Conservation (phyloP, 768 basidiomycete genomes). For the Boletus rex-veris region DNA sequence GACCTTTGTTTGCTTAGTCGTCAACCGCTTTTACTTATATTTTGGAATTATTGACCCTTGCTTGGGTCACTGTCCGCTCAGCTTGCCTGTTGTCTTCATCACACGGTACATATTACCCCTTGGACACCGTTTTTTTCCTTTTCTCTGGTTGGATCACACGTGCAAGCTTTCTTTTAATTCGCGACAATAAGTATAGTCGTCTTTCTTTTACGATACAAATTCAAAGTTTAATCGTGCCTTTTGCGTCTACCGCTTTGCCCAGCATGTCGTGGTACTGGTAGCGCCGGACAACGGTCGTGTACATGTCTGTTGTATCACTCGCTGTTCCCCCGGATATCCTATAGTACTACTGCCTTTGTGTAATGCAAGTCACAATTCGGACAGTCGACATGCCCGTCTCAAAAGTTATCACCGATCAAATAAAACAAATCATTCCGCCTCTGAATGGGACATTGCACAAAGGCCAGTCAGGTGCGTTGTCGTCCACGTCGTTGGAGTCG, state of each 20-base stretch:
- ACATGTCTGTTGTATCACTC: conserved; percentile 28
- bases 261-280: conserved; percentile 4
- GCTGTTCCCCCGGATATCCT: conserved; percentile 16
- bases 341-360: conserved; percentile 1
- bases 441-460: conserved; percentile 88
- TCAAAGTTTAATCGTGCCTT: conserved; percentile 24
- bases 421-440: conserved; percentile 85
- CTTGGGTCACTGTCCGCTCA: conserved; percentile 11
- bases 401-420: conserved; percentile 59
- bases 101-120: conserved; percentile 27
- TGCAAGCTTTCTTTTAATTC: conserved; percentile 6
- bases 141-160: conserved; percentile 12
- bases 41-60: conserved; percentile 30
- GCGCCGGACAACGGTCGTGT: conserved; percentile 16
- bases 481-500: background rate
- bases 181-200: background rate
- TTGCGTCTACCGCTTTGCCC: conserved; percentile 8
- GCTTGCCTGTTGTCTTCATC: conserved; percentile 1
- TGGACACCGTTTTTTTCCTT: conserved; percentile 15
- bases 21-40: conserved; percentile 25
- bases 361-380: background rate
- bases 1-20: background rate
- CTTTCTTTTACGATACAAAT: conserved; percentile 23
- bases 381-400: conserved; percentile 55
- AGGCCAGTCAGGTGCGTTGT: conserved; percentile 77